A percentile compares a stretch with the other conserved stretches of the same genome.
Conservation (phyloP, 768 basidiomycete species). For the Coprinopsis strossmayeri region DNA sequence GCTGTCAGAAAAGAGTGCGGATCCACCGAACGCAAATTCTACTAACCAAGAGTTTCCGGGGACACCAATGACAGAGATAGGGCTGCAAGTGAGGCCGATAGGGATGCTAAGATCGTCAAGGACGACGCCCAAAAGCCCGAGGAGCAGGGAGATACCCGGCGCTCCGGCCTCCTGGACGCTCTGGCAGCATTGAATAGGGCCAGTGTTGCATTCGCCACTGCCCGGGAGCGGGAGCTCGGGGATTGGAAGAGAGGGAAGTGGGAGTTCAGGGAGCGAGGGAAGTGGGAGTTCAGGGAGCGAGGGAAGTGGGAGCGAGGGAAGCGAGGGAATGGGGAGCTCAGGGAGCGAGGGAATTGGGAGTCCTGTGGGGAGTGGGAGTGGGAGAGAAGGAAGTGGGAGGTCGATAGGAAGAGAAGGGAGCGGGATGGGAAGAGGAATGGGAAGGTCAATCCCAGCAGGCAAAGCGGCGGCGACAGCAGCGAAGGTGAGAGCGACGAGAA, state of each 20-base stretch:
- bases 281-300: neutral
- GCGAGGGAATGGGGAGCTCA: neutral
- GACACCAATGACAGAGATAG: constrained; percentile 21
- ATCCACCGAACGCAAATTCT: constrained; percentile 12
- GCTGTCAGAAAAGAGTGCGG: constrained; percentile 1
- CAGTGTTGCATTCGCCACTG: constrained; percentile 22
- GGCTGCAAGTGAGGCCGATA: constrained; percentile 22
- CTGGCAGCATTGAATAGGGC: constrained; percentile 22
- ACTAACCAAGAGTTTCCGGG: constrained; percentile 24
- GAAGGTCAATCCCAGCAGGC: no score
- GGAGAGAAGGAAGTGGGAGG: no score
- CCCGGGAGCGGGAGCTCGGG: neutral
- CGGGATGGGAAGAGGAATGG: no score
- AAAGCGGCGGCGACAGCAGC: constrained; percentile 12
- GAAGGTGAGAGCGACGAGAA: neutral
- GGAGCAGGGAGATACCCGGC: constrained; percentile 6
- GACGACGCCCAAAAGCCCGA: constrained; percentile 20
- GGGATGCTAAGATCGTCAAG: constrained; percentile 17
- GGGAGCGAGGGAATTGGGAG: neutral
- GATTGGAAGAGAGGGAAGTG: neutral
- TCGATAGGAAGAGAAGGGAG: no score
- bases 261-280: neutral
- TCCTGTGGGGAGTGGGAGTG: no score
- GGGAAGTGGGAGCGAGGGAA: neutral
- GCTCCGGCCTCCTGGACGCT: constrained; percentile 2